Conservation (phyloP, 768 basidiomycete genomes). For the Mrakia gelida region DNA sequence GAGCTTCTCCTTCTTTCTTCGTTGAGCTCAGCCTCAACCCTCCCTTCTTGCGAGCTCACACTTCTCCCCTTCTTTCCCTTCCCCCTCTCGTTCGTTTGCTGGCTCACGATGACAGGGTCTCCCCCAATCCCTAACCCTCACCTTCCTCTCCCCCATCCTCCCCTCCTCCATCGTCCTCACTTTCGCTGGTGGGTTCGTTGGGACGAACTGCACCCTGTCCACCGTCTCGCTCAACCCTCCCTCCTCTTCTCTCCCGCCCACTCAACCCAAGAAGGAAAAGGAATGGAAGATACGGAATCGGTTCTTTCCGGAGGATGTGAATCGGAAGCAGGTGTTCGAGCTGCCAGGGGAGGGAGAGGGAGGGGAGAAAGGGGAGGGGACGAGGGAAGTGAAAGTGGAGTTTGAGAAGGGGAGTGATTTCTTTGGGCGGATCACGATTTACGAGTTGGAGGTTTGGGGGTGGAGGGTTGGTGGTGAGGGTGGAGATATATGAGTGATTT, state of each 20-base stretch:
- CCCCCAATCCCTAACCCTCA: constrained; percentile 28
- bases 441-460: constrained; percentile 25
- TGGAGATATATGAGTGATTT: not conserved
- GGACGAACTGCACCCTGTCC: constrained; percentile 30
- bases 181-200: constrained; percentile 32
- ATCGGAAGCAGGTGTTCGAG: constrained; percentile 23
- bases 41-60: not conserved
- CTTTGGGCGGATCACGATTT: constrained; percentile 32
- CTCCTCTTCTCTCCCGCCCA: too few relatives aligned
- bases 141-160: constrained; percentile 18
- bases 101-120: constrained; percentile 25
- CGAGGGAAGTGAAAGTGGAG: constrained; percentile 18
- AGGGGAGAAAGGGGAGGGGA: constrained; percentile 41
- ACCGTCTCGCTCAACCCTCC: not conserved
- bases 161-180: constrained; percentile 22
- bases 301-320: constrained; percentile 31
- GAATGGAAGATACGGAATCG: not conserved
- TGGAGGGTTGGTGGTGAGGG: constrained; percentile 2
- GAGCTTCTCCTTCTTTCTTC: not conserved
- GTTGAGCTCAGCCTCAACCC: not conserved
- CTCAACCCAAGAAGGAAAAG: not conserved
- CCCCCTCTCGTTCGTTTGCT: not conserved
- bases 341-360: not conserved
- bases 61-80: not conserved
- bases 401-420: constrained; percentile 33